Evolutionary conservation across 1,284 basidiomycete genomes (phyloP), one percentile per base, ranked within the genome.

Genomic region (Cryptococcus sp.): DNA sequence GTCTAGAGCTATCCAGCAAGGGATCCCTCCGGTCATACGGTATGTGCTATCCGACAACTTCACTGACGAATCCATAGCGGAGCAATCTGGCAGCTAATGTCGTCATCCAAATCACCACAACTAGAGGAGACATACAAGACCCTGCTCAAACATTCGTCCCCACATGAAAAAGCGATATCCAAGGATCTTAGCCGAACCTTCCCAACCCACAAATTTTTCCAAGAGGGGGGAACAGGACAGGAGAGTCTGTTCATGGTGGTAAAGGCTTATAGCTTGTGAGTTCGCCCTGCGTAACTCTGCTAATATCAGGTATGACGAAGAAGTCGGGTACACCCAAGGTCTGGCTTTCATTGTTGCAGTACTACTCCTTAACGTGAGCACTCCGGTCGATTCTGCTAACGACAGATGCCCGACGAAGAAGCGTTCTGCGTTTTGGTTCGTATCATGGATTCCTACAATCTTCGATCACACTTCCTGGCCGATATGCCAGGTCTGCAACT

Each of bases 31-130:
- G 10, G 77, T 78, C 6, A 77, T 78, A 38, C 62, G 74, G 64
- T 69, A 46, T 48, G 66, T 52, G 49, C n/a, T 11, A 10, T n/a
- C 23, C 32, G 30, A 23, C 10, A 30, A 38, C 83, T 8, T 46
- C 8, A 14, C 49, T 53, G 38, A 51, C 15, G 15, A 48, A 10
- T 8, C 86, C 75, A 92, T 42, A 84, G 94, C 47, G 94, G 94
- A 30, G 94, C 97, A 86, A 87, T 96, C 78, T 98, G 95, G 95
- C 95, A 98, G 74, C 82, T 98, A 73, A 97, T 98, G 93, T 91
- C 88, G 50, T 90, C 88, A 33, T 90, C 90, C 5, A 96, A 99
- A 77, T 91, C 97, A 66, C 79, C 82, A 5, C 87, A 88, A 63
- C 81, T 98, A 30, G 96, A 98, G 76, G 82, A 82, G 57, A 84